phyloP scores from a whole-genome alignment of 2,329 filamentous ascomycete species.

The Ustilaginoidea virens region DNA sequence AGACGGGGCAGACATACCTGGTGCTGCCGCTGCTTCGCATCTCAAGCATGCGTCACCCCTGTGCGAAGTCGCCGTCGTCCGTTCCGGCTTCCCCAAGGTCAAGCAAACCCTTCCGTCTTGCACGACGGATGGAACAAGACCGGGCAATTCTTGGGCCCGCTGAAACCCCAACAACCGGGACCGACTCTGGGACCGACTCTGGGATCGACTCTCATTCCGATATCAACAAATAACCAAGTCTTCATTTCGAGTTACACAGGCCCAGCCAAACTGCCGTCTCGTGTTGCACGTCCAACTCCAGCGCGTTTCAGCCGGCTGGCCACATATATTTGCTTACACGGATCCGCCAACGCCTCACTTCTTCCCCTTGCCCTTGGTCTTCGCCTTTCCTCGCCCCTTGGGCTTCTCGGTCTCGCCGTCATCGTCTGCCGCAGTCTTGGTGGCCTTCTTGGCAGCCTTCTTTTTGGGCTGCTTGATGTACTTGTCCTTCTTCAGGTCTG shows the following conservation, averaged over 20 bases:
- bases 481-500: constrained; percentile 87
- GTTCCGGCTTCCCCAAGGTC: too few species aligned
- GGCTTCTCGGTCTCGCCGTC: constrained; percentile 37
- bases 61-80: too few species aligned
- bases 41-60: too few species aligned
- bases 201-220: too few species aligned
- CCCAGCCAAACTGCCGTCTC: background rate
- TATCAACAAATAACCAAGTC: too few species aligned
- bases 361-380: constrained; percentile 35
- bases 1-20: too few species aligned
- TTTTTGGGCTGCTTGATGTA: constrained; percentile 87
- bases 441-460: constrained; percentile 29
- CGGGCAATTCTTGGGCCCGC: too few species aligned
- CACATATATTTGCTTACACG: constrained; percentile 1
- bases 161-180: too few species aligned
- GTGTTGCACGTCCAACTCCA: background rate
- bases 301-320: constrained; percentile 1
- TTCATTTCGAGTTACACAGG: background rate
- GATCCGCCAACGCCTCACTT: constrained; percentile 10
- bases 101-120: too few species aligned
- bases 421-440: constrained; percentile 32
- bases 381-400: constrained; percentile 28
- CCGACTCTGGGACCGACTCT: too few species aligned
- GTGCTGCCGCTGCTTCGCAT: too few species aligned
- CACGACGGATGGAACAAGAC: too few species aligned